Percentiles rank a stretch among this genome's conserved stretches.
Evolutionary conservation across 2,329 filamentous ascomycete species (phyloP).

Genomic region (Colletotrichum endophyticum): DNA sequence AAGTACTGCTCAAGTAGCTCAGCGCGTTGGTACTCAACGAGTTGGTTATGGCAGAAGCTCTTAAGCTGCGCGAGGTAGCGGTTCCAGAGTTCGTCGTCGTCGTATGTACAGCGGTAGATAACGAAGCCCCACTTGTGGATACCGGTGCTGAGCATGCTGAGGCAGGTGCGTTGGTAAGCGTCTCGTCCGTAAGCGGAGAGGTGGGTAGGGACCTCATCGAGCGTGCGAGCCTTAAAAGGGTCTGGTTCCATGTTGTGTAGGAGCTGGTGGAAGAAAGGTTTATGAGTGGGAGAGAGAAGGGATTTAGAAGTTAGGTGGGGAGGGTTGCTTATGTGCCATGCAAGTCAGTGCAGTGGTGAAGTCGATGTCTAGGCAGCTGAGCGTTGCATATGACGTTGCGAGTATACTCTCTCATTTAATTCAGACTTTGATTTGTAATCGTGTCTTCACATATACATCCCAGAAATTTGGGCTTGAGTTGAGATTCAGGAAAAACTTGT

Average conservation of each 20-base stretch:
- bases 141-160: neutral
- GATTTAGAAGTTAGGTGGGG: neutral
- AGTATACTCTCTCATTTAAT: neutral
- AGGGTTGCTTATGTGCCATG: neutral
- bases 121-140: conserved; percentile 22
- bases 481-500: neutral
- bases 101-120: conserved; percentile 23
- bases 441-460: accelerated
- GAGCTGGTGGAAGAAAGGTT: too few species aligned
- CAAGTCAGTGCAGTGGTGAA: neutral
- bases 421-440: too few species aligned
- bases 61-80: neutral
- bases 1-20: neutral
- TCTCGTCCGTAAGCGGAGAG: neutral
- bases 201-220: too few species aligned
- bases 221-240: too few species aligned
- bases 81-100: conserved; percentile 18
- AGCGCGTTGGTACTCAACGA: neutral
- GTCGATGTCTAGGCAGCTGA: neutral
- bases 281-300: too few species aligned
- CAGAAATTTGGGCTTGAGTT: neutral
- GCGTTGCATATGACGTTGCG: neutral
- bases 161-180: neutral
- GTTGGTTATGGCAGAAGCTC: neutral
- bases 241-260: too few species aligned